phyloP scores from a whole-genome alignment of 768 basidiomycete species.

The Cytidiella melzeri region DNA sequence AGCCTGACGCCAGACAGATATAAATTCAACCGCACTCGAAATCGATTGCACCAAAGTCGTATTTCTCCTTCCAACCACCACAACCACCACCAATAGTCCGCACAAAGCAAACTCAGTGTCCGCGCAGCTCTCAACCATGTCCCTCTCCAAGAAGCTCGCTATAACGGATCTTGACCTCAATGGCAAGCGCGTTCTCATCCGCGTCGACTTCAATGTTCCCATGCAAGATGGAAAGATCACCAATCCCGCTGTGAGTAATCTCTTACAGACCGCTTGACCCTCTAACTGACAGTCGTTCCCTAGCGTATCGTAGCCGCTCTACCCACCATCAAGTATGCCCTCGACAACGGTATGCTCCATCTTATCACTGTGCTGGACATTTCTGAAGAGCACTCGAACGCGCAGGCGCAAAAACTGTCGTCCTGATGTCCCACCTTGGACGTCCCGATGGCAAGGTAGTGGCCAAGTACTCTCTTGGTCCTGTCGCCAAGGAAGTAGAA shows the following conservation, averaged over 20 bases:
- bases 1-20: constrained; percentile 17
- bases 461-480: constrained; percentile 85
- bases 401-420: constrained; percentile 71
- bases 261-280: constrained; percentile 8
- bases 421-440: constrained; percentile 97
- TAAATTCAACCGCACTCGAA: constrained; percentile 2
- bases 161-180: constrained; percentile 88
- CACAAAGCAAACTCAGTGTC: no score
- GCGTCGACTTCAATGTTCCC: constrained; percentile 96
- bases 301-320: constrained; percentile 97
- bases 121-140: constrained; percentile 52
- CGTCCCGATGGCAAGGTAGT: constrained; percentile 91
- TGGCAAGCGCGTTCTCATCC: constrained; percentile 85
- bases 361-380: neutral
- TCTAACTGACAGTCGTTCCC: constrained; percentile 3
- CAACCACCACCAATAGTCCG: neutral
- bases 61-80: constrained; percentile 6
- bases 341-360: constrained; percentile 60
- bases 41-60: constrained; percentile 13
- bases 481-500: constrained; percentile 77
- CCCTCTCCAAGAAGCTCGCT: constrained; percentile 89
- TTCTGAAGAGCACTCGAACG: constrained; percentile 7
- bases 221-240: constrained; percentile 89
- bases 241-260: constrained; percentile 80
- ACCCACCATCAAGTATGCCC: constrained; percentile 90